Base-by-base conservation (phyloP, 495 filamentous ascomycete genomes). In the Melanomma pulvis-pyrius region DNA sequence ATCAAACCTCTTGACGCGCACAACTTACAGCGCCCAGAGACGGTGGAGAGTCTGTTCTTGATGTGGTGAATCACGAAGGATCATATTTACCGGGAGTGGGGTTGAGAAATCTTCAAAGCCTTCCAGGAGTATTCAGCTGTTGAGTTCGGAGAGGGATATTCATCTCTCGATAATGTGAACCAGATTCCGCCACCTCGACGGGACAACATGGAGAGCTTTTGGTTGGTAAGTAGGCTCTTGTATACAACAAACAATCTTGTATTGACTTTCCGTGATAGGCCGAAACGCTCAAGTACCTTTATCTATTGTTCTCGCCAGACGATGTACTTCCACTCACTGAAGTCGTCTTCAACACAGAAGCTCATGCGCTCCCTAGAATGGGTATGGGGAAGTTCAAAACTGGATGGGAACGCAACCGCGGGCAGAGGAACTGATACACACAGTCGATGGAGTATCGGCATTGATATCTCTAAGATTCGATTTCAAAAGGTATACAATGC, bases 11-110 rank as follows among this genome's bases (percentile, higher is more conserved):
- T 82, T 28, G 93, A 98, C 76, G 77, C 78, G 2, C 93, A 96
- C 78, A 98, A 98, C 74, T 82, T 97, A 15, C 93, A 96, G 79
- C 86, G 93, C 26, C 93, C 93, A 9, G 93, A 97, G 75, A 96
- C 93, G 1, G 85, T 96, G 41, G 93, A 97, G 75, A 92, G 88
- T 48, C 79, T 98, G 51, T 91, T 97, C 75, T 92, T 96, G 77
- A 94, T 98, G 92, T 98, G 92, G 88, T 87, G 93, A 58, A 92
- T 98, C 74, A 98, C 93, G 24, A 92, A 90, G 28, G 92, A 97
- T 59, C 80, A 82, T 24, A 90, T 85, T 65, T 98, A 98, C 75
- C 86, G 93, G 15, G 85, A 96, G 64, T 97, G 93, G 93, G 93
- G 93, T 7, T 98, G 93, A 93, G 87, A 93, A 65, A 97, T 97